These are phyloP conservation scores for Poterioochromonas sp. DNA, from an alignment of 352 stramenopile species.

Conservation along the genomic window DNA sequence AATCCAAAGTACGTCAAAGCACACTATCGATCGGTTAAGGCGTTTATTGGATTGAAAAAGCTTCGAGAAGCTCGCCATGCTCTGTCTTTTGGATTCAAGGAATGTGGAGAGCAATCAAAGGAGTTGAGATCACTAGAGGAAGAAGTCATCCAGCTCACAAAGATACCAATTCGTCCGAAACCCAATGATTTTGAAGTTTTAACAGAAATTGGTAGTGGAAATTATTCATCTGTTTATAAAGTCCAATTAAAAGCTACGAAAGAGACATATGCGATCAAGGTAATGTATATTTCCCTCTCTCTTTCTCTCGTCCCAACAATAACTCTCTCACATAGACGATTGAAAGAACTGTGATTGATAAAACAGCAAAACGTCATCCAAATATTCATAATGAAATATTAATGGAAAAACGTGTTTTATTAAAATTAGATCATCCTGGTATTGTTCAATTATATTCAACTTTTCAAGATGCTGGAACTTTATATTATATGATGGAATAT, in stretches of 20 bases:
- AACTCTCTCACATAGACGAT: conserved; percentile 28
- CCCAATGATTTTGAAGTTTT: conserved; percentile 53
- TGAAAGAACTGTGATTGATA: conserved; percentile 71
- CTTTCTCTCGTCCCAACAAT: neutral
- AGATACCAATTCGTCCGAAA: conserved; percentile 36
- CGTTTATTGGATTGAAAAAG: neutral
- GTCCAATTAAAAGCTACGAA: conserved; percentile 70
- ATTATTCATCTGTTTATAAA: conserved; percentile 66
- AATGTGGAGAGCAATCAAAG: conserved; percentile 40
- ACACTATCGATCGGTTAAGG: neutral
- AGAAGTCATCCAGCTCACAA: conserved; percentile 43
- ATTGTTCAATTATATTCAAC: conserved; percentile 87
- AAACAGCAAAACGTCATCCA: conserved; percentile 76
- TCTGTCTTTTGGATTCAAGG: conserved; percentile 44
- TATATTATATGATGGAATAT: conserved; percentile 93
- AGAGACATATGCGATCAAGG: conserved; percentile 89
- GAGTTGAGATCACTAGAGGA: conserved; percentile 37
- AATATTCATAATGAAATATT: conserved; percentile 97
- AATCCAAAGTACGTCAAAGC: conserved; percentile 9
- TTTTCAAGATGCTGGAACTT: conserved; percentile 84
- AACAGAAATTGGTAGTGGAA: conserved; percentile 65
- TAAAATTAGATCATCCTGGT: conserved; percentile 65
- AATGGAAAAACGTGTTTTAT: conserved; percentile 80
- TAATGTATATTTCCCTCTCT: conserved; percentile 53
- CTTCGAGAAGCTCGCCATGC: conserved; percentile 35